A percentile compares a stretch with the other conserved stretches of the same genome.
Evolutionary conservation across 2,329 filamentous ascomycete genomes (phyloP).

Genomic region (Verticillium alfalfae): DNA sequence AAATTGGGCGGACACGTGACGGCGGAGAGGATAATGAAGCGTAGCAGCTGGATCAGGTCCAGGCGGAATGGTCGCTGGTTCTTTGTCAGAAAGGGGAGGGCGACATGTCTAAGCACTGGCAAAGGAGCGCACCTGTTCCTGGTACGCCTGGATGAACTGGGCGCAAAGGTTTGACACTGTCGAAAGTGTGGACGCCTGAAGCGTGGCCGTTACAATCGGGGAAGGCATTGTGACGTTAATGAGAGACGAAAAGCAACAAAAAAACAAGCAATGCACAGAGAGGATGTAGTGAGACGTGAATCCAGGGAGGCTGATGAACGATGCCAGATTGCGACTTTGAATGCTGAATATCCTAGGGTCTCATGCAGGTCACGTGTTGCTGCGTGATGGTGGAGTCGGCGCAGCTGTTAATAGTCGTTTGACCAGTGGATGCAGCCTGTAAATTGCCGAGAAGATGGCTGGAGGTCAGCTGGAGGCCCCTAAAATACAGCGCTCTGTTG

Average conservation of each 20-base stretch:
- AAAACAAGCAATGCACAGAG: not conserved
- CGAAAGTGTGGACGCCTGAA: slow-evolving; percentile 47
- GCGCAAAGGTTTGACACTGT: slow-evolving; percentile 49
- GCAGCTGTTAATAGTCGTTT: not conserved
- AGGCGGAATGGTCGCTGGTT: slow-evolving; percentile 32
- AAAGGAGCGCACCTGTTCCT: slow-evolving; percentile 27
- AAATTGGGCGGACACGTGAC: slow-evolving; percentile 52
- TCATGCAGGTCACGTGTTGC: not conserved
- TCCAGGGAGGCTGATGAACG: not conserved
- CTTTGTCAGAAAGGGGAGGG: not conserved
- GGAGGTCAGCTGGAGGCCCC: not conserved
- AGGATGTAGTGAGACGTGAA: not conserved
- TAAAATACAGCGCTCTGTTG: not conserved
- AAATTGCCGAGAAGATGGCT: no score
- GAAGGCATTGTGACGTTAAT: slow-evolving; percentile 32
- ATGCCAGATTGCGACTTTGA: not conserved
- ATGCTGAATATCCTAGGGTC: not conserved
- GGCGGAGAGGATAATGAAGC: slow-evolving; percentile 48
- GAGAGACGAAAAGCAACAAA: not conserved
- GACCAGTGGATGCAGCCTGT: not conserved
- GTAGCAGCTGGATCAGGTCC: slow-evolving; percentile 41
- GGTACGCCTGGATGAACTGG: slow-evolving; percentile 46
- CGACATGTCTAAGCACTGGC: no score
- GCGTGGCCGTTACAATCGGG: slow-evolving; percentile 44
- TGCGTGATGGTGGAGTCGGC: not conserved